These are phyloP conservation scores for Canariomyces notabilis DNA, from an alignment of 2,329 filamentous ascomycete species.

Conservation along the genomic window DNA sequence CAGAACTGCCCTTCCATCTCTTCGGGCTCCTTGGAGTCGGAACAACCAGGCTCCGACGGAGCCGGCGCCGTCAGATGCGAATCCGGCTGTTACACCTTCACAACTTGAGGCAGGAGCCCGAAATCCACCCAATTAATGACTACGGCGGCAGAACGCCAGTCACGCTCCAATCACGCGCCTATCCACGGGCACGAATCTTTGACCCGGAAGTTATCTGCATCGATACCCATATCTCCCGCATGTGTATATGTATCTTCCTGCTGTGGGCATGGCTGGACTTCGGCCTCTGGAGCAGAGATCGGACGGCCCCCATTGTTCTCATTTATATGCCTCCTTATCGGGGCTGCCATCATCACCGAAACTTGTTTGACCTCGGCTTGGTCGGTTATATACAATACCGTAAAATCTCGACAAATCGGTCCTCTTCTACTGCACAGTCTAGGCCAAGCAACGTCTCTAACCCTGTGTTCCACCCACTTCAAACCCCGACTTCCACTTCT, in stretches of 20 bases:
- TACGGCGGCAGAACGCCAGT: background rate
- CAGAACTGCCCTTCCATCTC: constrained; percentile 16
- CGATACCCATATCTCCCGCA: constrained; percentile 13
- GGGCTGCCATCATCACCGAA: too few relatives aligned
- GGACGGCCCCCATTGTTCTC: background rate
- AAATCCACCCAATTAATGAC: constrained; percentile 5
- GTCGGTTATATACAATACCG: too few relatives aligned
- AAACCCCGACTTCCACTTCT: too few relatives aligned
- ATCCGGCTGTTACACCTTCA: constrained; percentile 28
- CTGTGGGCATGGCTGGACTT: constrained; percentile 1
- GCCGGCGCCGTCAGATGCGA: constrained; percentile 26
- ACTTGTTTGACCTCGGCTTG: too few relatives aligned
- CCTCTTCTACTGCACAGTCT: too few relatives aligned
- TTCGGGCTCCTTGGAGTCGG: constrained; percentile 18
- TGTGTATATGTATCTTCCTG: constrained; percentile 11
- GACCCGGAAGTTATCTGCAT: constrained; percentile 2
- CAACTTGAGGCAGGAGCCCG: constrained; percentile 34
- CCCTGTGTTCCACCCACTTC: too few relatives aligned
- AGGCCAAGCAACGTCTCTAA: too few relatives aligned
- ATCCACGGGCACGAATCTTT: too few relatives aligned
- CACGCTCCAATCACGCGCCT: too few relatives aligned
- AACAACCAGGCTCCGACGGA: constrained; percentile 19
- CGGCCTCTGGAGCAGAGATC: background rate
- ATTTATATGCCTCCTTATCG: background rate
- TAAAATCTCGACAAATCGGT: too few relatives aligned